phyloP scores from a whole-genome alignment of 768 basidiomycete species.

The Suillus cothurnatus region DNA sequence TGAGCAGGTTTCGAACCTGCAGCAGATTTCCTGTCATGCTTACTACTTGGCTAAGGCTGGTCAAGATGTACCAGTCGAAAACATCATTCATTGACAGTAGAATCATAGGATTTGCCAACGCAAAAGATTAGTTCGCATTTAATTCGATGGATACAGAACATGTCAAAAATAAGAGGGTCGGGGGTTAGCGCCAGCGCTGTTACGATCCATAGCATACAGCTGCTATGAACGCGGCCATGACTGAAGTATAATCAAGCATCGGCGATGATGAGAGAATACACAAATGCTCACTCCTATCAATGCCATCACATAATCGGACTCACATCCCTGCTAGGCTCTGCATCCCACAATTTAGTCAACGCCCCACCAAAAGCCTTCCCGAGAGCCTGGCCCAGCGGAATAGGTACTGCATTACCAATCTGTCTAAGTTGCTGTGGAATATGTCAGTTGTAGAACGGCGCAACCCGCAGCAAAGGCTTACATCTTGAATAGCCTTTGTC shows the following conservation, averaged over 20 bases:
- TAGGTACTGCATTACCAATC: slow-evolving; percentile 81
- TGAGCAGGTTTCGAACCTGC: too few relatives aligned
- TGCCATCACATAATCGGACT: slow-evolving; percentile 43
- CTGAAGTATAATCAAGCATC: not conserved
- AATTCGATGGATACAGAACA: too few relatives aligned
- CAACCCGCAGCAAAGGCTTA: slow-evolving; percentile 35
- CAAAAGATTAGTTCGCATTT: too few relatives aligned
- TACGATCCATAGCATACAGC: not conserved
- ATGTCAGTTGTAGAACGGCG: slow-evolving; percentile 4
- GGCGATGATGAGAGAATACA: not conserved
- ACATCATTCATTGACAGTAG: too few relatives aligned
- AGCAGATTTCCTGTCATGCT: too few relatives aligned
- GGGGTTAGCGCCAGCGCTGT: too few relatives aligned
- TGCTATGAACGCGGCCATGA: not conserved
- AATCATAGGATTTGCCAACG: too few relatives aligned
- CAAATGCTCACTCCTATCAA: not conserved
- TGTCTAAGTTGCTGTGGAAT: slow-evolving; percentile 64
- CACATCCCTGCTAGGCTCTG: slow-evolving; percentile 40
- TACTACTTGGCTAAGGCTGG: too few relatives aligned
- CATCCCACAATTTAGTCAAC: slow-evolving; percentile 47
- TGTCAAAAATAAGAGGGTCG: too few relatives aligned
- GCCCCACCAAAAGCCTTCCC: slow-evolving; percentile 50
- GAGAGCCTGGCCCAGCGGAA: slow-evolving; percentile 66
- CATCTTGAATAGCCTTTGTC: slow-evolving; percentile 45
- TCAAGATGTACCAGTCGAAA: too few relatives aligned